Evolutionary conservation across 192 early-diverging fungal species (phyloP).

Genomic region (Coemansia sp.): DNA sequence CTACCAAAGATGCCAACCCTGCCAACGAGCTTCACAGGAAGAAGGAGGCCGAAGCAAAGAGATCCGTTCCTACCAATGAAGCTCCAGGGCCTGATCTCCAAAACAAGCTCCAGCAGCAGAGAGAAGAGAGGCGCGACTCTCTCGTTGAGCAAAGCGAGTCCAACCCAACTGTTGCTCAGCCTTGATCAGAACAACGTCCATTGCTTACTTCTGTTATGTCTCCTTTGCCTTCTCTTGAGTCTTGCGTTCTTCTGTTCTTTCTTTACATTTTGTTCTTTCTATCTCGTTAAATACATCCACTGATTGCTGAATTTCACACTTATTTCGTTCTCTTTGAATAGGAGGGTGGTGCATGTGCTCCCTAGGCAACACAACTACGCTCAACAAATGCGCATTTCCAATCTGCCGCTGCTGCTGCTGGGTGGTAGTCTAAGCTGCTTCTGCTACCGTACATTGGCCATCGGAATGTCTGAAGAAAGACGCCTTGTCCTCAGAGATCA

Average conservation of each 20-base stretch:
- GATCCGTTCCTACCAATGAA: background rate
- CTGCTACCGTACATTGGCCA: slow-evolving; percentile 3
- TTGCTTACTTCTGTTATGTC: background rate
- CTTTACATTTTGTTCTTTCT: too few relatives aligned
- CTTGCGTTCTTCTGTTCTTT: background rate
- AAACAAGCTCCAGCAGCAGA: slow-evolving; percentile 30
- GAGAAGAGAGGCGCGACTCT: slow-evolving; percentile 19
- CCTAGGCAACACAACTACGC: background rate
- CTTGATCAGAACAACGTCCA: background rate
- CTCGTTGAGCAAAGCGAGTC: slow-evolving; percentile 13
- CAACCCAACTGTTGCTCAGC: background rate
- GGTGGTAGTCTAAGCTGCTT: background rate
- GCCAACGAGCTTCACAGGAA: background rate
- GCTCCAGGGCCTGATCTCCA: too few relatives aligned
- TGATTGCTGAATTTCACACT: too few relatives aligned
- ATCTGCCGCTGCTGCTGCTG: background rate
- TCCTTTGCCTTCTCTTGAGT: background rate
- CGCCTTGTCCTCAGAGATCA: slow-evolving; percentile 29
- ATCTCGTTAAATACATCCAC: too few relatives aligned
- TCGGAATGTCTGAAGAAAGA: slow-evolving; percentile 37
- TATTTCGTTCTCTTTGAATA: too few relatives aligned
- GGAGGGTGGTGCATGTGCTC: background rate
- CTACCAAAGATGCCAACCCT: background rate
- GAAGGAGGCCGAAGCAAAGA: background rate
- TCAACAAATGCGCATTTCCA: background rate